Conservation (phyloP, 306 rosid genomes). For the Lablab purpureus region DNA sequence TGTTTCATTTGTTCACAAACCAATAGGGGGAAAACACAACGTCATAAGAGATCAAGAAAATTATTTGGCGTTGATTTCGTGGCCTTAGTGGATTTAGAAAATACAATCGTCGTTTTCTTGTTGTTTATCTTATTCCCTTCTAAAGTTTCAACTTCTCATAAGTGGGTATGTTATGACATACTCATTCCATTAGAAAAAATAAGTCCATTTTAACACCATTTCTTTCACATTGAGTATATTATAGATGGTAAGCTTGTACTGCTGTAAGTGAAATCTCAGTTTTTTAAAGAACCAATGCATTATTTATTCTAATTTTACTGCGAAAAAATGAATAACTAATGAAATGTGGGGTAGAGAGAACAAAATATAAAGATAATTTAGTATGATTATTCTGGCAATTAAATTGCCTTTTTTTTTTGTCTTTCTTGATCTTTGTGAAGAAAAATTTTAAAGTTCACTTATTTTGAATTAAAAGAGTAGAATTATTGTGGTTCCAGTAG, state of each 20-base stretch:
- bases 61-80: not conserved
- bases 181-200: not conserved
- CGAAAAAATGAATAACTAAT: not conserved
- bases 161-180: not conserved
- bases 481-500: constrained; percentile 6
- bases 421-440: not conserved
- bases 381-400: not conserved
- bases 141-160: not conserved
- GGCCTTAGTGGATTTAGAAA: not conserved
- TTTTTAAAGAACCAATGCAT: not conserved
- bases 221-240: not conserved
- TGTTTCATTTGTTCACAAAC: not conserved
- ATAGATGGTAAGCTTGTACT: not conserved
- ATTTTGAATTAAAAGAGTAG: not conserved
- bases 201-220: not conserved
- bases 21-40: not conserved
- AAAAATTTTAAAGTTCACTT: not conserved
- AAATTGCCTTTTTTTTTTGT: not conserved
- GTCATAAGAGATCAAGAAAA: not conserved
- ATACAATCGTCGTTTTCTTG: not conserved
- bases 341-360: not conserved
- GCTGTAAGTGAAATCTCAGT: not conserved
- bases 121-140: not conserved
- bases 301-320: not conserved
- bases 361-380: not conserved